Base-by-base conservation (phyloP, 2,329 filamentous ascomycete genomes). In the Fonsecaea pugnacius region DNA sequence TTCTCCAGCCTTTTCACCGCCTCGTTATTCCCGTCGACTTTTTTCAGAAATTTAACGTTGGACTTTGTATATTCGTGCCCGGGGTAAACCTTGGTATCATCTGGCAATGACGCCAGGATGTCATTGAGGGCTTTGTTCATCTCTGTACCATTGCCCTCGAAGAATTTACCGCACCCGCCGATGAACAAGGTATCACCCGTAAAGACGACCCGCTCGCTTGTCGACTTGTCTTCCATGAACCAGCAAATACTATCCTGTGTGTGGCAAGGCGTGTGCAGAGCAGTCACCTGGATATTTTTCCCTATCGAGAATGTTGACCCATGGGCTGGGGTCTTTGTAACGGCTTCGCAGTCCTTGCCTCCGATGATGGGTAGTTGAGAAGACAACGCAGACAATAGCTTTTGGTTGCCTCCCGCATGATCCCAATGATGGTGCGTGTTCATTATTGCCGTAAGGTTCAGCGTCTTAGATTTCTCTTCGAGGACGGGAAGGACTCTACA, bases 171-270 rank as follows among this genome's bases (percentile, higher is more conserved):
- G 74, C 95, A 99, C 33, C 95, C 92, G 64, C 90, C 93, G 74
- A 96, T 94, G 79, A 99, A 99, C 40, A 99, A 81, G 0, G 95
- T 99, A 75, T 99, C 95, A 9, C 95, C 95, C 0, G 95, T 98
- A 74, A 99, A 99, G 2, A 99, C 92, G 7, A 85, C 93, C 72
- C 86, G 88, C 55, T 90, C 83, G 54, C 86, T 81, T 21, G 63
- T 69, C 16, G 43, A 51, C 43, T 59, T 60, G 73, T 99, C 94
- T 78, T 96, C 87, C 82, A 95, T 88, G 71, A 88, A 91, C 81
- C 89, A 99, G 83, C 95, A 99, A 75, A 99, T 96, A 77, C 93
- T 97, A 80, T 99, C 95, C 80, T 97, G 93, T 1, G 95, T 99
- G 76, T 99, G 95, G 77, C 95, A 99, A 1, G 95, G 95, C 12